Evolutionary conservation across 176 grass and related monocot genomes (phyloP), one percentile per base, ranked within the genome.

Genomic region (Ampelocalamus luodianensis): DNA sequence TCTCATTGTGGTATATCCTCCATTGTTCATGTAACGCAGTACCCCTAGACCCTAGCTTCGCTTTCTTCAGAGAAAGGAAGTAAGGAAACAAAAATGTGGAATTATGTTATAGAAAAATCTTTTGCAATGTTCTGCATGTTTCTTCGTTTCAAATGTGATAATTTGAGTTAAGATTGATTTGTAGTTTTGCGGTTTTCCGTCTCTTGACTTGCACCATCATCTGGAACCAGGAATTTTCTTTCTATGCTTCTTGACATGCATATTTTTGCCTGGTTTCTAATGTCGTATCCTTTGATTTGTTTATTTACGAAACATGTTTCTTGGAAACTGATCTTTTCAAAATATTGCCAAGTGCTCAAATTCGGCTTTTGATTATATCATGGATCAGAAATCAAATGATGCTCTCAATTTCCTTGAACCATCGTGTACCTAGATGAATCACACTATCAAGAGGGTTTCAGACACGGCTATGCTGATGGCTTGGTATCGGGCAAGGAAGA

Each of bases 401-500:
- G n/a, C n/a, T n/a, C n/a, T n/a, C n/a, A n/a, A n/a, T n/a, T n/a
- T n/a, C n/a, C n/a, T n/a, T n/a, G n/a, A n/a, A n/a, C n/a, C n/a
- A n/a, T n/a, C n/a, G n/a, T n/a, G n/a, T n/a, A n/a, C n/a, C n/a
- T n/a, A n/a, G n/a, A n/a, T n/a, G n/a, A n/a, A n/a, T n/a, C n/a
- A n/a, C n/a, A n/a, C n/a, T n/a, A n/a, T n/a, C n/a, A n/a, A n/a
- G n/a, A n/a, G n/a, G n/a, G n/a, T 39, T 39, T 84, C 44, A 81
- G 53, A 76, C 77, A 89, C 16, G 89, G 92, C 6, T 91, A 94
- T 44, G 76, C 67, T 17, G 89, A 94, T 54, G 92, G 89, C 55
- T 75, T 89, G 76, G 71, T 87, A 37, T 82, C 80, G 5, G 87
- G 87, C 34, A 87, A 89, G 71, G 89, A 91, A 64, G 92, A 94